phyloP scores from a whole-genome alignment of 1,284 basidiomycete genomes.

The Phylloboletellus chloephorus region DNA sequence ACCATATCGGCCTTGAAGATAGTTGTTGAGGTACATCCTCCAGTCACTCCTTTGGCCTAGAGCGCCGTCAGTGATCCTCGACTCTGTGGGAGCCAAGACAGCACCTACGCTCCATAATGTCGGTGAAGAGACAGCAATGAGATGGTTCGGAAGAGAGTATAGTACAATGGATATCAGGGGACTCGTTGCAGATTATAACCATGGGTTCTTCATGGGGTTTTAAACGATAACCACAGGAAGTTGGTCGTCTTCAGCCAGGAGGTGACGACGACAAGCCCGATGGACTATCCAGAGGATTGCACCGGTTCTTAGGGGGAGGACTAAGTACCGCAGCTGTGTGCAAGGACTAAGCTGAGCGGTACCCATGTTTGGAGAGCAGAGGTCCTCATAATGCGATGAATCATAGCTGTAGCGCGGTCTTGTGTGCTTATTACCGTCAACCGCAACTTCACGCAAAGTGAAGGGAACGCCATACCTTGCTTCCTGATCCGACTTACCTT shows the following conservation, averaged over 20 bases:
- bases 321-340: slow-evolving; percentile 22
- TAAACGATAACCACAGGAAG: slow-evolving; percentile 28
- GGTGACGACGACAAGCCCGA: slow-evolving; percentile 18
- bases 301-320: slow-evolving; percentile 8
- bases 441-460: slow-evolving; percentile 18
- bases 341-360: slow-evolving; percentile 4
- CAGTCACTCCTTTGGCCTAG: slow-evolving; percentile 24
- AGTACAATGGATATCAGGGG: slow-evolving; percentile 8
- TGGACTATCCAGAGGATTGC: slow-evolving; percentile 4
- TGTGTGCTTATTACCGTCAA: slow-evolving; percentile 13
- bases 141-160: slow-evolving; percentile 2
- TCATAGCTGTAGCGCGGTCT: slow-evolving; percentile 18
- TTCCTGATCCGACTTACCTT: slow-evolving; percentile 28
- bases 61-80: slow-evolving; percentile 8
- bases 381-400: slow-evolving; percentile 8
- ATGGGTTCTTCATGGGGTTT: slow-evolving; percentile 17
- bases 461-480: slow-evolving; percentile 26
- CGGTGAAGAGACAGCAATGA: background rate
- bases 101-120: slow-evolving; percentile 23
- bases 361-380: slow-evolving; percentile 20
- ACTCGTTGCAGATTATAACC: slow-evolving; percentile 8
- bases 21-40: slow-evolving; percentile 29
- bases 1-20: slow-evolving; percentile 29
- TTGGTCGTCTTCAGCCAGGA: slow-evolving; percentile 28
- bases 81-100: background rate